phyloP scores from a whole-genome alignment of 495 filamentous ascomycete species.

The Penicillium bovifimosum region DNA sequence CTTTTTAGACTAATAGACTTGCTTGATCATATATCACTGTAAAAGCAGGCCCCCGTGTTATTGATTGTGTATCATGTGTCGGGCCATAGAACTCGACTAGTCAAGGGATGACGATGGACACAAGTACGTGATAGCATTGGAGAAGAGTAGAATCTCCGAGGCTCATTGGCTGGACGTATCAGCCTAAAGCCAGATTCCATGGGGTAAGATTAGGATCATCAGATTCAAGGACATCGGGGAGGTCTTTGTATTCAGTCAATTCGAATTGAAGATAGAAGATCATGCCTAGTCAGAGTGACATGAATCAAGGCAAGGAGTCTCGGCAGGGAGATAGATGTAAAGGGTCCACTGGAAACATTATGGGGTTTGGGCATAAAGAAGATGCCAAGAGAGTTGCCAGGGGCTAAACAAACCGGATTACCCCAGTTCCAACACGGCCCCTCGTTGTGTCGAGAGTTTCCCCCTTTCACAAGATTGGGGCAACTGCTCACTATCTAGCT shows the following conservation, averaged over 20 bases:
- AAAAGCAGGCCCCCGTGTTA: not conserved
- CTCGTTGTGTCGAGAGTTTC: not conserved
- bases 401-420: not conserved
- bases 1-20: no score
- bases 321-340: no score
- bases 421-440: not conserved
- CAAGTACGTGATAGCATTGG: not conserved
- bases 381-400: not conserved
- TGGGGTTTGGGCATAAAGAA: not conserved
- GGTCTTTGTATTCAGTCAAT: conserved; percentile 5
- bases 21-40: no score
- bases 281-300: not conserved
- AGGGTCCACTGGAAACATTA: no score
- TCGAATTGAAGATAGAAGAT: not conserved
- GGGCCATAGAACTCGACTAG: not conserved
- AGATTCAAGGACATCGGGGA: conserved; percentile 5
- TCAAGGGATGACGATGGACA: not conserved
- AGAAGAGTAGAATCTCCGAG: not conserved
- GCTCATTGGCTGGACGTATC: not conserved
- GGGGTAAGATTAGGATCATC: conserved; percentile 5
- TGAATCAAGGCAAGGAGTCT: not conserved
- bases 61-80: not conserved
- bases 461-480: not conserved
- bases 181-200: not conserved
- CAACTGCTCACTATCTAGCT: not conserved